Percentiles rank a stretch among this genome's conserved stretches.
These are phyloP conservation scores for Nemania serpens DNA, from an alignment of 2,329 filamentous ascomycete genomes.

Conservation along the genomic window DNA sequence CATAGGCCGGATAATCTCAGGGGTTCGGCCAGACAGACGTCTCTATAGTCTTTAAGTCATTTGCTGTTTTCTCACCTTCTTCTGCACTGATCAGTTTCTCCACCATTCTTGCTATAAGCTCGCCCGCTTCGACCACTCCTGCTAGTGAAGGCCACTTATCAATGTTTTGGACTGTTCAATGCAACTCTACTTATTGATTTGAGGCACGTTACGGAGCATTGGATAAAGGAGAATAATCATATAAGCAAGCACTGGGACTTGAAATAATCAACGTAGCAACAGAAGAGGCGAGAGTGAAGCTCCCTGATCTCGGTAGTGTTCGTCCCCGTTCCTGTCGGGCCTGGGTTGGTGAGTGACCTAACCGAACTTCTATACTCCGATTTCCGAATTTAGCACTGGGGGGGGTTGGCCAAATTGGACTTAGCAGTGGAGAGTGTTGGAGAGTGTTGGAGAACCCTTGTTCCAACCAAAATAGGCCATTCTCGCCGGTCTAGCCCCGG, in stretches of 20 bases:
- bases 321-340: conserved; percentile 9
- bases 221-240: not conserved
- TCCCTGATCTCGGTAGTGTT: conserved; percentile 17
- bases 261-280: not conserved
- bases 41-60: not conserved
- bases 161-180: not conserved
- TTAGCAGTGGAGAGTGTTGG: not conserved
- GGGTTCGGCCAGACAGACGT: not conserved
- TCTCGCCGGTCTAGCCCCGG: conserved; percentile 2
- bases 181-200: not conserved
- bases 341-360: conserved; percentile 1
- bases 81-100: conserved; percentile 41
- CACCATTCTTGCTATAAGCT: conserved; percentile 34
- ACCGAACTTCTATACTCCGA: not conserved
- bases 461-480: conserved; percentile 1
- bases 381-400: not conserved
- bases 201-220: not conserved
- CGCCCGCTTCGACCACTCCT: not conserved
- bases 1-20: conserved; percentile 1
- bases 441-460: not conserved
- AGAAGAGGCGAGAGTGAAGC: conserved; percentile 10
- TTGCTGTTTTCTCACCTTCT: conserved; percentile 35
- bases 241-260: not conserved
- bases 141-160: not conserved
- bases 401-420: not conserved